These are phyloP conservation scores for Nepenthes gracilis DNA, from an alignment of 148 eudicot genomes.

Conservation along the genomic window DNA sequence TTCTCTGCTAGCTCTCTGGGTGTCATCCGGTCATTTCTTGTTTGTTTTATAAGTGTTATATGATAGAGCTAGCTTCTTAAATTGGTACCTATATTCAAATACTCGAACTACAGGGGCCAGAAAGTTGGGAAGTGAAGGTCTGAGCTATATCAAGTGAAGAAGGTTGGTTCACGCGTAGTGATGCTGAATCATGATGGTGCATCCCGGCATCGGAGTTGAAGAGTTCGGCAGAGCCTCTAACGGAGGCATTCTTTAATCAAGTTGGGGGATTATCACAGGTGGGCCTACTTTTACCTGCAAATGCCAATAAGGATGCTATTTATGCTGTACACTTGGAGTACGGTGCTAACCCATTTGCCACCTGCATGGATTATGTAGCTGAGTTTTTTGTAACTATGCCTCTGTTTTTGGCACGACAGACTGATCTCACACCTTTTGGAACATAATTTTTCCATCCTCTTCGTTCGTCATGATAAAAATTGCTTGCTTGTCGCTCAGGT, in stretches of 20 bases:
- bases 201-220: background rate
- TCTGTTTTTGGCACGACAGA: too few species aligned
- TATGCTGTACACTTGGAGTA: background rate
- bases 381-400: background rate
- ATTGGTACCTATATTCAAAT: background rate
- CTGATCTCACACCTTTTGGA: too few species aligned
- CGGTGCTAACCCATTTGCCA: background rate
- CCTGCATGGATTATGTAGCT: background rate
- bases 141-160: background rate
- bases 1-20: too few species aligned
- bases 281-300: background rate
- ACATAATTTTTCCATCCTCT: too few species aligned
- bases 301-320: background rate
- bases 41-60: too few species aligned
- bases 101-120: background rate
- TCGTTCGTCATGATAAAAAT: too few species aligned
- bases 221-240: background rate
- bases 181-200: background rate
- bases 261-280: background rate
- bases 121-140: background rate
- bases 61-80: background rate
- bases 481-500: too few species aligned
- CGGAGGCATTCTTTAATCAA: background rate
- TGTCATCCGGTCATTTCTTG: too few species aligned
- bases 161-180: background rate